A percentile compares a stretch with the other conserved stretches of the same genome.
Conservation (phyloP, 2,329 filamentous ascomycete species). For the Microsporum canis region DNA sequence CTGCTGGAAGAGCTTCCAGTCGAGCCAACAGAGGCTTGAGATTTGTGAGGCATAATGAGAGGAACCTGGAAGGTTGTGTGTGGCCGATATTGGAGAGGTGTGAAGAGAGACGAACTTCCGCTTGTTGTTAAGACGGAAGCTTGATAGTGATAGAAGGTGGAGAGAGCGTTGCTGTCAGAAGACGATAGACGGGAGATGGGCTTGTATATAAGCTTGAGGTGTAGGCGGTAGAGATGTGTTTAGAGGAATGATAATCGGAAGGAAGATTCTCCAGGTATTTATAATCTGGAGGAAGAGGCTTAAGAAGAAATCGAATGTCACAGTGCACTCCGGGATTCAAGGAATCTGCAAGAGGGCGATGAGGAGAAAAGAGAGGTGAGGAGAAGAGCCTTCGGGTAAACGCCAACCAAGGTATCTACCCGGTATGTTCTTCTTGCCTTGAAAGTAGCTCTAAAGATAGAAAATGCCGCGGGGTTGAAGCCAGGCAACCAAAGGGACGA, state of each 20-base stretch:
- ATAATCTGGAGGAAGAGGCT: not conserved
- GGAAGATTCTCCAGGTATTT: constrained; percentile 4
- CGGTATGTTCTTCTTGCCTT: not conserved
- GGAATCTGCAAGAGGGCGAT: not conserved
- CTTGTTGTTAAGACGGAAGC: not conserved
- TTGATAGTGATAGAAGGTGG: not conserved
- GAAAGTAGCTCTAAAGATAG: not conserved
- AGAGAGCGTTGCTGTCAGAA: not conserved
- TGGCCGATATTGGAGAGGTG: not conserved
- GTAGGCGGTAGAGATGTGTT: not conserved
- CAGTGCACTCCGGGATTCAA: constrained; percentile 1
- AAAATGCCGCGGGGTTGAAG: not conserved
- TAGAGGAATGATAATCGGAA: not conserved
- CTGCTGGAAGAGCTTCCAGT: not conserved
- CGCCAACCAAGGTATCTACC: constrained; percentile 2
- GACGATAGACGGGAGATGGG: not conserved
- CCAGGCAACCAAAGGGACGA: not conserved
- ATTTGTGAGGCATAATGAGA: constrained; percentile 1
- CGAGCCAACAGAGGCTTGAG: not conserved
- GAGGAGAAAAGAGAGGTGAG: not conserved
- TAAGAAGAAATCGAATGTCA: constrained; percentile 1
- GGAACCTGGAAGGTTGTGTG: not conserved
- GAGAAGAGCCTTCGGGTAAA: not conserved
- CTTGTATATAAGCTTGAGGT: not conserved
- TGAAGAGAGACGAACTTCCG: not conserved